Conservation (phyloP, 768 basidiomycete genomes). For the Xerocomellus intermedius region DNA sequence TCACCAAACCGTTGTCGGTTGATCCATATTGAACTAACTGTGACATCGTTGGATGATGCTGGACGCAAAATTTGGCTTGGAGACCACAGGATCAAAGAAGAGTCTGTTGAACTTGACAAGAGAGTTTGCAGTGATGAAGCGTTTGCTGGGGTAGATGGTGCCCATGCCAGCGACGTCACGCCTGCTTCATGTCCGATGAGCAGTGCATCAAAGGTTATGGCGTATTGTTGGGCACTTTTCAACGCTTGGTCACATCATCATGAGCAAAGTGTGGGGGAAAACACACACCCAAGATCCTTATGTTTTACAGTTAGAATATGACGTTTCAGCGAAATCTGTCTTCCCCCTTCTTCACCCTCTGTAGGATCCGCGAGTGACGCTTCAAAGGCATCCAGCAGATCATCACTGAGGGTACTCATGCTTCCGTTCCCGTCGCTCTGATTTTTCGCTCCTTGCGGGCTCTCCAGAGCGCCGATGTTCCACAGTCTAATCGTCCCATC, state of each 20-base stretch:
- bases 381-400: conserved; percentile 87
- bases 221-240: conserved; percentile 52
- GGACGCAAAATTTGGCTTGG: conserved; percentile 53
- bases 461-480: conserved; percentile 63
- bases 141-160: conserved; percentile 38
- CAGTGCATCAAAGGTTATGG: conserved; percentile 89
- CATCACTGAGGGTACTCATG: conserved; percentile 50
- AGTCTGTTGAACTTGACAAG: conserved; percentile 93
- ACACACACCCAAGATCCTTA: conserved; percentile 23
- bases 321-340: conserved; percentile 86
- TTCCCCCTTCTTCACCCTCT: conserved; percentile 75
- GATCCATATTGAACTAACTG: conserved; percentile 74
- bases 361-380: conserved; percentile 68
- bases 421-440: conserved; percentile 20
- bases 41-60: conserved; percentile 37
- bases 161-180: conserved; percentile 87
- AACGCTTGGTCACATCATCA: background rate
- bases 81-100: conserved; percentile 93
- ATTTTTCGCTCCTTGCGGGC: conserved; percentile 2
- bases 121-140: conserved; percentile 46
- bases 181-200: conserved; percentile 96
- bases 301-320: conserved; percentile 71
- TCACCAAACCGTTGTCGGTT: conserved; percentile 91
- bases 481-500: conserved; percentile 93
- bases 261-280: conserved; percentile 26